Conservation (phyloP, 371 early-diverging fungal species). For the Mortierella sp. region DNA sequence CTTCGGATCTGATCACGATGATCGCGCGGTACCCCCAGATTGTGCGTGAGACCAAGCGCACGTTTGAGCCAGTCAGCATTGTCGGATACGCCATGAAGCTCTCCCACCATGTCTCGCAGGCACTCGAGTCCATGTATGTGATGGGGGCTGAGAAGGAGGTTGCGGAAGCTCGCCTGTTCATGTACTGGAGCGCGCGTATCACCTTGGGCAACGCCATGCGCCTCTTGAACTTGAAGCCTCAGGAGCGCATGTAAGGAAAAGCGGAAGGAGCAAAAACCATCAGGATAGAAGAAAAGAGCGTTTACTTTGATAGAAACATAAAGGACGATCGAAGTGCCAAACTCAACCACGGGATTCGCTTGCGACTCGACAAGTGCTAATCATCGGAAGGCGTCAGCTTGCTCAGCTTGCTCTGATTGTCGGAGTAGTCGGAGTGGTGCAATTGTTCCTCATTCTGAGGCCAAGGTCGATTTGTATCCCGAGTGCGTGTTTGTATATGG, state of each 20-base stretch:
- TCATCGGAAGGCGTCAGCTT: no score
- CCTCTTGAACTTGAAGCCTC: conserved; percentile 82
- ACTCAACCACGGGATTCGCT: no score
- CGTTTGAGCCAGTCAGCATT: conserved; percentile 93
- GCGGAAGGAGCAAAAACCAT: no score
- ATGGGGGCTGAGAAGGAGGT: conserved; percentile 79
- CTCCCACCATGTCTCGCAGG: conserved; percentile 84
- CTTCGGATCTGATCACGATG: conserved; percentile 79
- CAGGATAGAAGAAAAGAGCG: no score
- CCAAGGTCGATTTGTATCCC: no score
- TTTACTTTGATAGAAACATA: no score
- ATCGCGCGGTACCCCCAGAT: conserved; percentile 94
- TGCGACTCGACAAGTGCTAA: no score
- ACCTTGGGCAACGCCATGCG: conserved; percentile 84
- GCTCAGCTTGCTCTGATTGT: no score
- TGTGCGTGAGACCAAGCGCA: conserved; percentile 69
- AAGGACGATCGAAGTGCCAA: no score
- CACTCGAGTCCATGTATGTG: conserved; percentile 89
- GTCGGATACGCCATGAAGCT: conserved; percentile 94
- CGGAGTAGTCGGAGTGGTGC: no score
- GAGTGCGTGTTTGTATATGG: no score
- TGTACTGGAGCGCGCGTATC: conserved; percentile 79
- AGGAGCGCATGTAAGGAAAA: conserved; percentile 84
- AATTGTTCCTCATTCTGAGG: no score
- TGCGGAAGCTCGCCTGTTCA: conserved; percentile 83